A percentile compares a stretch with the other conserved stretches of the same genome.
These are phyloP conservation scores for Hemileccinum impolitum DNA, from an alignment of 768 basidiomycete species.

Conservation along the genomic window DNA sequence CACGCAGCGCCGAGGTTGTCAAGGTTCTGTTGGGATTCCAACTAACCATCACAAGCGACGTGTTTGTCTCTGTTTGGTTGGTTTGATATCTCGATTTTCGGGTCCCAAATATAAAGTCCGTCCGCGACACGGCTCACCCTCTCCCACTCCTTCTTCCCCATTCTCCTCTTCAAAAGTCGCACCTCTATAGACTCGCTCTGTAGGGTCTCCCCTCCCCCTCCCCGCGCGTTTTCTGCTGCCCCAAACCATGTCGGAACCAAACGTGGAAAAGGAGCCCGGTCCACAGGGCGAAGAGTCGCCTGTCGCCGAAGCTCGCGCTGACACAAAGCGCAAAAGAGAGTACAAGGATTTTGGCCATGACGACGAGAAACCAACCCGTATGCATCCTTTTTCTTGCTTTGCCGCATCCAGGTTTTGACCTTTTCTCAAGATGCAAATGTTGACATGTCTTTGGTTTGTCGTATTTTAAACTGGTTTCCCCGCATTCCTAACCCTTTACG, in stretches of 20 bases:
- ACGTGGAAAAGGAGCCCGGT: slow-evolving; percentile 65
- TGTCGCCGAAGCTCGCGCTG: slow-evolving; percentile 16
- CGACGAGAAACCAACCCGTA: slow-evolving; percentile 63
- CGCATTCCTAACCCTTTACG: neutral
- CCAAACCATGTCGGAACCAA: slow-evolving; percentile 35
- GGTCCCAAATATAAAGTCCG: slow-evolving; percentile 34
- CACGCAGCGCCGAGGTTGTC: slow-evolving; percentile 24
- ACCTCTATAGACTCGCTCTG: slow-evolving; percentile 26
- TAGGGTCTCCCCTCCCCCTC: slow-evolving; percentile 20
- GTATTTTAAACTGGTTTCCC: slow-evolving; percentile 2
- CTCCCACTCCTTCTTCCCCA: slow-evolving; percentile 32
- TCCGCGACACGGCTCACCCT: slow-evolving; percentile 23
- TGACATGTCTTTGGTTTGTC: slow-evolving; percentile 72
- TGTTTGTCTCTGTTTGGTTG: slow-evolving; percentile 27
- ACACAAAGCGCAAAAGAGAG: slow-evolving; percentile 65
- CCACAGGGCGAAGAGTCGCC: slow-evolving; percentile 50
- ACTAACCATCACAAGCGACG: slow-evolving; percentile 16
- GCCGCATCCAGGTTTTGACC: neutral
- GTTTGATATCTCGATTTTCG: slow-evolving; percentile 28
- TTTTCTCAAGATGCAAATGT: slow-evolving; percentile 69
- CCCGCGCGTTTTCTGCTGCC: neutral
- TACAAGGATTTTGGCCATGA: slow-evolving; percentile 87
- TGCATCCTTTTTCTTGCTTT: slow-evolving; percentile 24
- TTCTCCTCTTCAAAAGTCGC: slow-evolving; percentile 14
- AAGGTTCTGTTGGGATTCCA: slow-evolving; percentile 23